Evolutionary conservation across 2,329 filamentous ascomycete genomes (phyloP).

Genomic region (Boeremia exigua): DNA sequence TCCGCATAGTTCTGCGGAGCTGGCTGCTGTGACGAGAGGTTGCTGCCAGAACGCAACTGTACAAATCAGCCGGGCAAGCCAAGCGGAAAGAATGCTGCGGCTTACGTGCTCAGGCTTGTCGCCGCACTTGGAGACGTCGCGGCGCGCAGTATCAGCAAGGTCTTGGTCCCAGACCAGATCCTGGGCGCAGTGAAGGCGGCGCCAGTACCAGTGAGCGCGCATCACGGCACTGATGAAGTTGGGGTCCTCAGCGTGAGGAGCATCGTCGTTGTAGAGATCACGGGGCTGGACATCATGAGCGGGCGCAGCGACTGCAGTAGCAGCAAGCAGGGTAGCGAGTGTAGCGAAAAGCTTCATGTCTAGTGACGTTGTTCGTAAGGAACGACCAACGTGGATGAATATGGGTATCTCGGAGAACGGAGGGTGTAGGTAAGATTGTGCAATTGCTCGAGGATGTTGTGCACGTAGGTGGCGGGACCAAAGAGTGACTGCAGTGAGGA

Average conservation of each 20-base stretch:
- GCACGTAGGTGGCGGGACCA: slow-evolving; percentile 4
- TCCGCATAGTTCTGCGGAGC: slow-evolving; percentile 29
- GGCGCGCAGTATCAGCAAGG: slow-evolving; percentile 34
- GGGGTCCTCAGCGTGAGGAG: slow-evolving; percentile 35
- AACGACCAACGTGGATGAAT: slow-evolving; percentile 17
- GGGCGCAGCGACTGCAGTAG: slow-evolving; percentile 32
- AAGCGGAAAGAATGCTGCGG: not conserved
- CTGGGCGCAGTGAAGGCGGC: slow-evolving; percentile 44
- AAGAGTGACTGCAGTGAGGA: slow-evolving; percentile 6
- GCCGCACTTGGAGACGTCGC: slow-evolving; percentile 35
- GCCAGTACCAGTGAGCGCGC: slow-evolving; percentile 47
- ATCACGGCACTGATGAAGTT: slow-evolving; percentile 43
- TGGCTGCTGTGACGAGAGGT: slow-evolving; percentile 39
- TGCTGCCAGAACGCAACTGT: slow-evolving; percentile 42
- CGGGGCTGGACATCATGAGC: slow-evolving; percentile 21
- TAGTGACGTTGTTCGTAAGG: slow-evolving; percentile 6
- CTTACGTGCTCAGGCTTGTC: slow-evolving; percentile 37
- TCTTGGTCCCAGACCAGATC: slow-evolving; percentile 41
- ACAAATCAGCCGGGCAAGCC: slow-evolving; percentile 12
- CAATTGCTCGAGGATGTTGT: not conserved
- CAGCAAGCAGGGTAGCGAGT: slow-evolving; percentile 29
- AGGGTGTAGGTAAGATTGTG: slow-evolving; percentile 14
- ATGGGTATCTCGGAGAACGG: slow-evolving; percentile 21
- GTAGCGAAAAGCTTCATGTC: slow-evolving; percentile 37
- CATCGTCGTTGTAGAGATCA: slow-evolving; percentile 24